phyloP scores from a whole-genome alignment of 78 protist genomes.

The Dictyostelium intermedium region DNA sequence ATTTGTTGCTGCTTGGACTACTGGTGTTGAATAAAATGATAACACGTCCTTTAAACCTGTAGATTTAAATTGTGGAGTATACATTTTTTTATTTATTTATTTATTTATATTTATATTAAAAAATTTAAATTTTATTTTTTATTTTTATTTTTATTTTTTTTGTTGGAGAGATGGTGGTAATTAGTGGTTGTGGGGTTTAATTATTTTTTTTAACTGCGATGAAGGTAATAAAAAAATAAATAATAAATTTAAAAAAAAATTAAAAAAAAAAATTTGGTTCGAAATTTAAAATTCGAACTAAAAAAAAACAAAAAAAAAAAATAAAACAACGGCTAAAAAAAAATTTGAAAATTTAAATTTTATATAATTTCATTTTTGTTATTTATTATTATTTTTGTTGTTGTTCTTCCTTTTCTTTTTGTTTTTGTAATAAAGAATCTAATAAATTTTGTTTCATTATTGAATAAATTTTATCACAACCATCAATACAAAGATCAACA shows the following conservation, averaged over 20 bases:
- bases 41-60: constrained; percentile 20
- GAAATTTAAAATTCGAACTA: neutral
- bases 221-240: neutral
- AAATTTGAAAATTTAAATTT: no score
- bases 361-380: neutral
- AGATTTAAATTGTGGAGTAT: constrained; percentile 1
- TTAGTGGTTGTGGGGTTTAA: neutral
- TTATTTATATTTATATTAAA: neutral
- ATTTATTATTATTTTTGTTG: neutral
- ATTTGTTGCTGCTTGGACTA: neutral
- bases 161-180: neutral
- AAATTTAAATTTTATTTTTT: no score
- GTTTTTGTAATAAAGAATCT: constrained; percentile 12
- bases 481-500: constrained; percentile 77
- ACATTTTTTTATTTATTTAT: neutral
- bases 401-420: constrained; percentile 5
- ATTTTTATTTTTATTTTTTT: no score
- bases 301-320: no score
- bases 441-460: constrained; percentile 64
- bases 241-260: no score
- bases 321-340: neutral
- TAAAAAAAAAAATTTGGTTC: neutral
- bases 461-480: constrained; percentile 69
- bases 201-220: neutral
- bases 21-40: neutral